Conservation (phyloP, 2,329 filamentous ascomycete species). For the Sordariomycetes sp. region DNA sequence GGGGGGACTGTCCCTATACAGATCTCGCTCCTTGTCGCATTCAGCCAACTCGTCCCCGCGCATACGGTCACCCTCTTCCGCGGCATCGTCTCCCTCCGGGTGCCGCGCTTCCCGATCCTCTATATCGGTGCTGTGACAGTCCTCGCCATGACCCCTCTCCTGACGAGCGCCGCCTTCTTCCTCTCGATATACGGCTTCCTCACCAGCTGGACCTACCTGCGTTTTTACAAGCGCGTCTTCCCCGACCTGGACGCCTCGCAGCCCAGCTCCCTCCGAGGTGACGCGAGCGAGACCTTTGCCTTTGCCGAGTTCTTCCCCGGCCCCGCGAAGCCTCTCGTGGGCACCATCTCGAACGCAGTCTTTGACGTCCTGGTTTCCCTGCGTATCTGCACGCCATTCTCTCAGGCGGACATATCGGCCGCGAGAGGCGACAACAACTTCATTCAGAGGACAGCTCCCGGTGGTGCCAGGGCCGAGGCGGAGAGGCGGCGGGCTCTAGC, state of each 20-base stretch:
- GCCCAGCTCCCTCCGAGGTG: slow-evolving; percentile 60
- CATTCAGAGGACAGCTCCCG: slow-evolving; percentile 44
- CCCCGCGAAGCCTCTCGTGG: slow-evolving; percentile 66
- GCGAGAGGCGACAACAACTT: slow-evolving; percentile 56
- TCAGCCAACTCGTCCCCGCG: slow-evolving; percentile 94
- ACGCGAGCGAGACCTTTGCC: slow-evolving; percentile 91
- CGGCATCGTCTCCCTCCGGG: slow-evolving; percentile 78
- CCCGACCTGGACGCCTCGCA: slow-evolving; percentile 57
- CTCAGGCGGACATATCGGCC: slow-evolving; percentile 65
- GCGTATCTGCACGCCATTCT: slow-evolving; percentile 76
- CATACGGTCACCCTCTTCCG: slow-evolving; percentile 93
- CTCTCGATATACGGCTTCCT: slow-evolving; percentile 74
- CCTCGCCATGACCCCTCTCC: slow-evolving; percentile 43
- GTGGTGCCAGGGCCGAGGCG: slow-evolving; percentile 77
- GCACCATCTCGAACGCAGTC: slow-evolving; percentile 60
- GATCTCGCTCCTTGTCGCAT: slow-evolving; percentile 88
- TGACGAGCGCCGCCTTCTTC: slow-evolving; percentile 64
- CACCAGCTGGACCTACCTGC: slow-evolving; percentile 87
- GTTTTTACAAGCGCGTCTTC: slow-evolving; percentile 79
- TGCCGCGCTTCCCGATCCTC: slow-evolving; percentile 61
- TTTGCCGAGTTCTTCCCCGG: slow-evolving; percentile 95
- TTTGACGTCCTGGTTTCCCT: slow-evolving; percentile 67
- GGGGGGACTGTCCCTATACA: slow-evolving; percentile 84
- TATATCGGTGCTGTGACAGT: slow-evolving; percentile 65
- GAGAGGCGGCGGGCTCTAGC: slow-evolving; percentile 83